phyloP scores from a whole-genome alignment of 805 yeast species.

The Candida gorgasii region DNA sequence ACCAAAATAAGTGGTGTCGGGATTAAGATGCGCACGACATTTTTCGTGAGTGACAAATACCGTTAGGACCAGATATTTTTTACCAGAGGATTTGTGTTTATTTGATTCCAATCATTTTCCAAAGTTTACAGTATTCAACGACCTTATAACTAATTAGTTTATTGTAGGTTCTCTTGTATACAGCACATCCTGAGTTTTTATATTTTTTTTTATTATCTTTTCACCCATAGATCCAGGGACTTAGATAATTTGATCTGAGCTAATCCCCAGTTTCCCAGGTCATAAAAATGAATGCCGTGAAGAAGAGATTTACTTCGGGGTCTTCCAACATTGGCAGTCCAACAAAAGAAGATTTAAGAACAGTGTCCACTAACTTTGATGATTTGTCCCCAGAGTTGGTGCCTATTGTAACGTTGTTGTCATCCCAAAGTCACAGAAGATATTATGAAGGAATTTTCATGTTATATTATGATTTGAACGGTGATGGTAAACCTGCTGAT shows the following conservation, averaged over 20 bases:
- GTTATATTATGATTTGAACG: constrained; percentile 69
- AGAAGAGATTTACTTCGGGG: constrained; percentile 26
- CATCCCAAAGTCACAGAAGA: constrained; percentile 74
- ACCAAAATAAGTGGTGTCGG: constrained; percentile 5
- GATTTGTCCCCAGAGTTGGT: constrained; percentile 50
- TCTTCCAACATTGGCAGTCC: constrained; percentile 15
- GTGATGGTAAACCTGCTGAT: constrained; percentile 84
- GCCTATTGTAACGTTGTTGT: constrained; percentile 72
- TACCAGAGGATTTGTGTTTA: neutral
- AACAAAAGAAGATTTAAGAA: constrained; percentile 10
- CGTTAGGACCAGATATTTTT: constrained; percentile 4
- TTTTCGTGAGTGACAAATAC: neutral
- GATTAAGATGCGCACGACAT: neutral
- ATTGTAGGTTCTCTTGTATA: too few species aligned
- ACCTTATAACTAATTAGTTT: too few species aligned
- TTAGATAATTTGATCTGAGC: neutral
- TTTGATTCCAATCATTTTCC: neutral
- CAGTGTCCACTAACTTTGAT: constrained; percentile 9
- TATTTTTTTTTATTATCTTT: too few species aligned
- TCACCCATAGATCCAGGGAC: too few species aligned
- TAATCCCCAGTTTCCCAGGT: neutral
- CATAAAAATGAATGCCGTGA: constrained; percentile 22
- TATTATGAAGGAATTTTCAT: constrained; percentile 76
- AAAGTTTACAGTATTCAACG: neutral
- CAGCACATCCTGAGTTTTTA: too few species aligned